phyloP scores from a whole-genome alignment of 768 basidiomycete species.

The Pleurotus giganteus region DNA sequence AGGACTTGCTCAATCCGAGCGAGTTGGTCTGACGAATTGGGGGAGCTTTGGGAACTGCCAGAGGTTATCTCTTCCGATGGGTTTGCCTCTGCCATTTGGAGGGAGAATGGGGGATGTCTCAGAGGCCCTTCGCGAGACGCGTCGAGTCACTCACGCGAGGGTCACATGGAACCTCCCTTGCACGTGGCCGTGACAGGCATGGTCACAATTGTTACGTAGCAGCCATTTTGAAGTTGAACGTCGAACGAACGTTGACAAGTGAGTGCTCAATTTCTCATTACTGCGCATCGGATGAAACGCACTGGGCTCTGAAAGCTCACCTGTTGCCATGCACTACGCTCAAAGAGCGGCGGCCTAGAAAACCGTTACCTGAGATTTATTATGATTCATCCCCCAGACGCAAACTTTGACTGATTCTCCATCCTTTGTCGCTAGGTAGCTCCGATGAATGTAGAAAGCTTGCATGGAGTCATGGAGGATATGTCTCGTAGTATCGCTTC shows the following conservation, averaged over 20 bases:
- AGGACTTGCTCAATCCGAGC: neutral
- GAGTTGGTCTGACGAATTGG: neutral
- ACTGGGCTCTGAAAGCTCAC: conserved; percentile 54
- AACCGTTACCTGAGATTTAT: conserved; percentile 45
- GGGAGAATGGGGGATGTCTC: too few species aligned
- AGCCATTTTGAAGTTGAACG: too few species aligned
- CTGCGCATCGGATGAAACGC: conserved; percentile 61
- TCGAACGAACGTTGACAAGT: too few species aligned
- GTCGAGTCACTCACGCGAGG: too few species aligned
- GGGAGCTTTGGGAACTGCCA: too few species aligned
- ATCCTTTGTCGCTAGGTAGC: neutral
- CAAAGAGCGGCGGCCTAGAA: conserved; percentile 50
- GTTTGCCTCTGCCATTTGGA: too few species aligned
- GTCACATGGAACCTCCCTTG: too few species aligned
- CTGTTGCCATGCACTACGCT: conserved; percentile 48
- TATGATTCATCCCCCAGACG: conserved; percentile 11
- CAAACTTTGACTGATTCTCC: neutral
- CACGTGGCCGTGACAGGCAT: too few species aligned
- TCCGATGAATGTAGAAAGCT: conserved; percentile 14
- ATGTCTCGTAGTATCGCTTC: conserved; percentile 66
- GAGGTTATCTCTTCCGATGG: too few species aligned
- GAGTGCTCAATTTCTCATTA: too few species aligned
- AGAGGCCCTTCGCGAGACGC: too few species aligned
- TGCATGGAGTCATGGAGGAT: conserved; percentile 40
- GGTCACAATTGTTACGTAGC: too few species aligned